phyloP scores from a whole-genome alignment of 169 alveolate genomes.

The Perkinsus olseni region DNA sequence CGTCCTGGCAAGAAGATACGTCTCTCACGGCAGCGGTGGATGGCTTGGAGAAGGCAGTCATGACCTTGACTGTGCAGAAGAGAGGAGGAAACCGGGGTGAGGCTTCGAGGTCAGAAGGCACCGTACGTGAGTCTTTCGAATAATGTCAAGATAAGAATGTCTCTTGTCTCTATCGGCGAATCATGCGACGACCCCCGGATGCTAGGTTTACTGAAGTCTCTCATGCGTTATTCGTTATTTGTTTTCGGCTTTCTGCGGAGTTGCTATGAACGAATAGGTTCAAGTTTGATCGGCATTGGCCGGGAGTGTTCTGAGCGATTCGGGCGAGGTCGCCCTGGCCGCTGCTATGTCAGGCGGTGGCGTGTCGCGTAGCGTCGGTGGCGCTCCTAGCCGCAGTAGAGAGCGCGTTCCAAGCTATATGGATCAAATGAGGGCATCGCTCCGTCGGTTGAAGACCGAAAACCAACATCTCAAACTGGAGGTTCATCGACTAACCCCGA shows the following conservation, averaged over 20 bases:
- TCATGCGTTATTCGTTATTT: too few species aligned
- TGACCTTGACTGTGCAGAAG: neutral
- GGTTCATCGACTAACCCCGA: neutral
- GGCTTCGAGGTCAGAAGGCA: neutral
- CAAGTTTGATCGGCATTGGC: too few species aligned
- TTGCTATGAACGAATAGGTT: too few species aligned
- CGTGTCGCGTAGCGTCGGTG: neutral
- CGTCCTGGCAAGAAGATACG: neutral
- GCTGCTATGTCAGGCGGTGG: neutral
- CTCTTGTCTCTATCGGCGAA: neutral
- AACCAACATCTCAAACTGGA: neutral
- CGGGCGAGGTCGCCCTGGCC: too few species aligned
- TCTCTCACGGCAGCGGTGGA: neutral
- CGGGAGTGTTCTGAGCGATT: too few species aligned
- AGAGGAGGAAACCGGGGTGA: neutral
- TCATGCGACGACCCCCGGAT: too few species aligned
- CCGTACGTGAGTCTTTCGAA: neutral
- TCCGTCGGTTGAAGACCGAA: neutral
- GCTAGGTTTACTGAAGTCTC: too few species aligned
- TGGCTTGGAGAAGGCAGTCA: neutral
- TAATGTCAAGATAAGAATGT: neutral
- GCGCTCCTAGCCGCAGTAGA: neutral
- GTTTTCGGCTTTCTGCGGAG: too few species aligned
- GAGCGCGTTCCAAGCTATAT: neutral
- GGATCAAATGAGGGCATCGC: neutral